Conservation (phyloP, 345 rosid species). For the Brassica juncea region DNA sequence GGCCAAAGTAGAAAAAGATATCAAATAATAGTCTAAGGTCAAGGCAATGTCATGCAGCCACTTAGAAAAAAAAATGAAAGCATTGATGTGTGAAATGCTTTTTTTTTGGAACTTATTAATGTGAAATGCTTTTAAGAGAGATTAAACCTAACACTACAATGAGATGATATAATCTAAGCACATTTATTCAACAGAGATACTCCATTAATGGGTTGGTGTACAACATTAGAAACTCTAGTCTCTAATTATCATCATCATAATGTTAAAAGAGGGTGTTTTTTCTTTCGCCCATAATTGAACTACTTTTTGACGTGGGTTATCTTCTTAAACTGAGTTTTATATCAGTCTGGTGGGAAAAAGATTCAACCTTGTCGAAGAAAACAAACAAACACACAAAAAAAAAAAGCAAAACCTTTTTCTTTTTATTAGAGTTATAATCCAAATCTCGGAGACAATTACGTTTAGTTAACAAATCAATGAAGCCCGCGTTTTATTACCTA, state of each 20-base stretch:
- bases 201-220: slow-evolving; percentile 4
- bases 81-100: neutral
- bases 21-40: neutral
- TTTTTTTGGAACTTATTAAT: neutral
- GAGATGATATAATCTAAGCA: neutral
- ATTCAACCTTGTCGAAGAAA: slow-evolving; percentile 28
- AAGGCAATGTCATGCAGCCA: neutral
- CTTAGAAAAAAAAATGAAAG: neutral
- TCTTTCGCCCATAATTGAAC: slow-evolving; percentile 14
- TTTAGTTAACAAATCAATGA: slow-evolving; percentile 32
- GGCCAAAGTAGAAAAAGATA: slow-evolving; percentile 3
- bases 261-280: neutral
- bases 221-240: neutral
- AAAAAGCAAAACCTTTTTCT: neutral
- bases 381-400: neutral
- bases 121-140: neutral
- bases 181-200: neutral
- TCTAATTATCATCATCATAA: neutral
- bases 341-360: slow-evolving; percentile 28
- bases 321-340: slow-evolving; percentile 13
- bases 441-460: neutral
- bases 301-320: slow-evolving; percentile 26
- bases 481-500: slow-evolving; percentile 46
- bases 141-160: neutral
- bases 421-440: neutral